phyloP scores from a whole-genome alignment of 2,329 filamentous ascomycete genomes.

The Drechmeria coniospora region DNA sequence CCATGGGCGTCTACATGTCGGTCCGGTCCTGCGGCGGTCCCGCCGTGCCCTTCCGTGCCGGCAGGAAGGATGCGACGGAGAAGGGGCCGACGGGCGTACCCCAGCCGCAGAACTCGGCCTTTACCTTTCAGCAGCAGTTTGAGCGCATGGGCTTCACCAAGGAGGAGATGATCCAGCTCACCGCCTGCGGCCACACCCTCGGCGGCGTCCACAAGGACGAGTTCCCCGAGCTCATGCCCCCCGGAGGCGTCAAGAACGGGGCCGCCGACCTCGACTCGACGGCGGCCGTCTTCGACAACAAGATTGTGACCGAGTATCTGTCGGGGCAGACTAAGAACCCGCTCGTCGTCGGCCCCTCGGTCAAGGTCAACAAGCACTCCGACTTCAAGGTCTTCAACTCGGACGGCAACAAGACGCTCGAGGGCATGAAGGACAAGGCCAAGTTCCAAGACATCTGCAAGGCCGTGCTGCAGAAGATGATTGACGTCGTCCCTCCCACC shows the following conservation, averaged over 20 bases:
- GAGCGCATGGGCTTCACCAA: slow-evolving; percentile 39
- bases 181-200: slow-evolving; percentile 45
- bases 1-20: slow-evolving; percentile 40
- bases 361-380: slow-evolving; percentile 28
- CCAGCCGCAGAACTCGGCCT: slow-evolving; percentile 37
- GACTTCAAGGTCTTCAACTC: slow-evolving; percentile 40
- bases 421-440: slow-evolving; percentile 25
- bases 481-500: slow-evolving; percentile 39
- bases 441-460: slow-evolving; percentile 33
- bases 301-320: slow-evolving; percentile 41
- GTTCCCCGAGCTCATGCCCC: slow-evolving; percentile 36
- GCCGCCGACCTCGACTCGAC: slow-evolving; percentile 31
- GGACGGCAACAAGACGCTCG: slow-evolving; percentile 40
- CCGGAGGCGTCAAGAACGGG: slow-evolving; percentile 26
- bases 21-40: slow-evolving; percentile 45
- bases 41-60: slow-evolving; percentile 33
- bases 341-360: slow-evolving; percentile 35
- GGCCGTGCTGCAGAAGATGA: slow-evolving; percentile 41
- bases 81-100: slow-evolving; percentile 36
- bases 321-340: slow-evolving; percentile 37
- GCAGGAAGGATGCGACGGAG: slow-evolving; percentile 36
- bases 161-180: slow-evolving; percentile 43
- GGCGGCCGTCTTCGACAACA: slow-evolving; percentile 36
- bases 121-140: slow-evolving; percentile 39
- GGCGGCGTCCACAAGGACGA: slow-evolving; percentile 41